Percentiles rank a stretch among this genome's conserved stretches.
phyloP scores from a whole-genome alignment of 768 basidiomycete species.

The Polyporus arcularius region DNA sequence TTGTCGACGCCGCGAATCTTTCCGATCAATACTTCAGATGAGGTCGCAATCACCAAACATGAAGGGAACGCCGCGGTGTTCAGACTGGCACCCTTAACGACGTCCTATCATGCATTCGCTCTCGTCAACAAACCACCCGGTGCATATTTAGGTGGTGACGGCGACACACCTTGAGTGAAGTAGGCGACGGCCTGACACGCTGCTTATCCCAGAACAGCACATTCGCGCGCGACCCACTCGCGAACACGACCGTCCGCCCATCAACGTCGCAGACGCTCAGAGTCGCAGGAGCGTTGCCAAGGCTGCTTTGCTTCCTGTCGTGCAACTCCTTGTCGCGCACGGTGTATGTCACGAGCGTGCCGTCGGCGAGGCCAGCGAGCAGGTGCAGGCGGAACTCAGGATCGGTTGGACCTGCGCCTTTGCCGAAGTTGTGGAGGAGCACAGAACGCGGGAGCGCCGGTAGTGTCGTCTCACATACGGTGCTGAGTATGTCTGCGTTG shows the following conservation, averaged over 20 bases:
- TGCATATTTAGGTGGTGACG: too few species aligned
- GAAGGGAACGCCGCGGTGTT: constrained; percentile 49
- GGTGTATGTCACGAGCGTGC: constrained; percentile 61
- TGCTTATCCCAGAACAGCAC: constrained; percentile 70
- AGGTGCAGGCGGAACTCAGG: constrained; percentile 53
- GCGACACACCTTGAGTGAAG: constrained; percentile 62
- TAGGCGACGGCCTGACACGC: constrained; percentile 64
- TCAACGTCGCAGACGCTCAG: constrained; percentile 58
- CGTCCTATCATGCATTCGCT: constrained; percentile 31
- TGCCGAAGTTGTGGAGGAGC: constrained; percentile 61
- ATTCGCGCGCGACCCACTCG: constrained; percentile 67
- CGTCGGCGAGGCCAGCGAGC: constrained; percentile 75
- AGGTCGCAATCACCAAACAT: constrained; percentile 60
- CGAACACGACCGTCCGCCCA: constrained; percentile 61
- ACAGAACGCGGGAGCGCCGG: constrained; percentile 46
- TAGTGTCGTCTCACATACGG: constrained; percentile 42
- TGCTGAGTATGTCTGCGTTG: constrained; percentile 20
- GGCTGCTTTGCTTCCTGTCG: constrained; percentile 58
- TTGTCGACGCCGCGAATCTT: constrained; percentile 67
- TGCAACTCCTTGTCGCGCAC: constrained; percentile 35
- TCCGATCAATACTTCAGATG: constrained; percentile 62
- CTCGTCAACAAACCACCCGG: too few species aligned
- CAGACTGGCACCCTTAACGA: constrained; percentile 56
- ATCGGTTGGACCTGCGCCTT: constrained; percentile 34
- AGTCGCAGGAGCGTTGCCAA: constrained; percentile 69